A percentile compares a stretch with the other conserved stretches of the same genome.
Evolutionary conservation across 805 yeast genomes (phyloP).

Genomic region (Kregervanrija fluxuum): DNA sequence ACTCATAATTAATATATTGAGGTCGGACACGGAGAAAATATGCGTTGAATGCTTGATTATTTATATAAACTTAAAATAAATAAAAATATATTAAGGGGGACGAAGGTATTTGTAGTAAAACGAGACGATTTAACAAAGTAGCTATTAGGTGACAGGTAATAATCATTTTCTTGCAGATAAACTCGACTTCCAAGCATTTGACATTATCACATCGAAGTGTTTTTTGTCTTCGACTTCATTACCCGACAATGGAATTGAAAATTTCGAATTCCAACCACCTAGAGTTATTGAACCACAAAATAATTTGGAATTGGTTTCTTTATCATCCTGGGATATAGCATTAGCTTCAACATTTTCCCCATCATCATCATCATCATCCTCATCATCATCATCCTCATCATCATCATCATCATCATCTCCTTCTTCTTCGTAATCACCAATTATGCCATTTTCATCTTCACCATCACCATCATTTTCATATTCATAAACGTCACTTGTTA

Average conservation of each 20-base stretch:
- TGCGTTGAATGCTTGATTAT: background rate
- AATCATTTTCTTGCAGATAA: background rate
- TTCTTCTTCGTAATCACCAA: background rate
- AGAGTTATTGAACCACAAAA: constrained; percentile 16
- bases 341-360: constrained; percentile 14
- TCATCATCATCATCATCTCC: background rate
- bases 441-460: background rate
- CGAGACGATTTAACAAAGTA: background rate
- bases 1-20: too few species aligned
- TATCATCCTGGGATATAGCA: constrained; percentile 21
- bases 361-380: constrained; percentile 10
- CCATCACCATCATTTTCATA: constrained; percentile 1
- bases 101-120: background rate
- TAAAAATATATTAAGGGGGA: background rate
- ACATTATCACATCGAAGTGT: constrained; percentile 15
- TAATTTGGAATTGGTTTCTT: constrained; percentile 2
- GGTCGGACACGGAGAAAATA: too few species aligned
- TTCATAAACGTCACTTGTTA: background rate
- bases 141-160: background rate
- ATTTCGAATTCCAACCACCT: constrained; percentile 15
- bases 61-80: background rate
- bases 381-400: constrained; percentile 2
- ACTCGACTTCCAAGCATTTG: constrained; percentile 16
- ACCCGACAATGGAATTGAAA: constrained; percentile 10
- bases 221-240: constrained; percentile 10